A percentile compares a stretch with the other conserved stretches of the same genome.
phyloP scores from a whole-genome alignment of 192 early-diverging fungal species.

The Podila verticillata region DNA sequence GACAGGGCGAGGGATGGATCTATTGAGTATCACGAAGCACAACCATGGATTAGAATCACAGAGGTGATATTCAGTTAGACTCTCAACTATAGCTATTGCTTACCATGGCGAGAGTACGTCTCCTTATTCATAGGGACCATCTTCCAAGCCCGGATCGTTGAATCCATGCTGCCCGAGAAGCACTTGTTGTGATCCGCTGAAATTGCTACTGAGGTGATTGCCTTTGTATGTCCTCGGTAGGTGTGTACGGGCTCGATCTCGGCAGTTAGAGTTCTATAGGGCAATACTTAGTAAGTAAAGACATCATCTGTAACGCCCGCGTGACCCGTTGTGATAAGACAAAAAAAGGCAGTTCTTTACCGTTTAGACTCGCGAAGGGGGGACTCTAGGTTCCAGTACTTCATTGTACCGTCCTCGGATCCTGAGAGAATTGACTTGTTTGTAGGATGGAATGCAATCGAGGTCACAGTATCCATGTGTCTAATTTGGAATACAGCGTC shows the following conservation, averaged over 20 bases:
- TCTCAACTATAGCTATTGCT: background rate
- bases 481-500: background rate
- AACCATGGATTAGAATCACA: background rate
- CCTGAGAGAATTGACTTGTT: constrained; percentile 71
- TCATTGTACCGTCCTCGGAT: constrained; percentile 88
- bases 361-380: constrained; percentile 43
- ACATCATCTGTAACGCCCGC: no score
- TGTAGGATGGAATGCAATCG: constrained; percentile 51
- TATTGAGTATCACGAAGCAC: constrained; percentile 9
- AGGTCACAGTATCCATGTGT: constrained; percentile 43
- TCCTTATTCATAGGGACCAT: constrained; percentile 64
- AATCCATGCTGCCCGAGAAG: constrained; percentile 81
- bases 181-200: constrained; percentile 65
- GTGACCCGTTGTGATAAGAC: no score
- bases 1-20: constrained; percentile 63
- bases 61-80: background rate
- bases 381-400: constrained; percentile 77
- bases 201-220: constrained; percentile 74
- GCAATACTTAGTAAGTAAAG: no score
- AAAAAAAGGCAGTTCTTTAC: background rate
- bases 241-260: constrained; percentile 79
- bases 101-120: constrained; percentile 65
- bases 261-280: constrained; percentile 19
- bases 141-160: constrained; percentile 77
- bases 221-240: constrained; percentile 79